These are phyloP conservation scores for Decorospora gaudefroyi DNA, from an alignment of 2,329 filamentous ascomycete species.

Conservation along the genomic window DNA sequence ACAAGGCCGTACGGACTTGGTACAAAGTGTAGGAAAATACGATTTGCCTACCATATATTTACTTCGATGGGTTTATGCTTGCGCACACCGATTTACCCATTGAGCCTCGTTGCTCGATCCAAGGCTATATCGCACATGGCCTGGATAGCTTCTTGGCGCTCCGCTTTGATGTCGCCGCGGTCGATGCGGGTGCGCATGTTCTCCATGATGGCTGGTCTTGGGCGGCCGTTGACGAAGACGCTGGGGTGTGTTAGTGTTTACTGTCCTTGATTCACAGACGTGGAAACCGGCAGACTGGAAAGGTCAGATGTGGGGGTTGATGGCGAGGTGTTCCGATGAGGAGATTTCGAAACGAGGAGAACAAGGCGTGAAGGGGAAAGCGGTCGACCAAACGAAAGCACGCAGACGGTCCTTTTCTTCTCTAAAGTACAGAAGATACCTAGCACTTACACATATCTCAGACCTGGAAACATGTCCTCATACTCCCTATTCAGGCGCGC, in stretches of 20 bases:
- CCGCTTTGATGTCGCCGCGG: conserved; percentile 65
- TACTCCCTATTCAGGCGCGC: conserved; percentile 73
- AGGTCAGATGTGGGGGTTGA: no score
- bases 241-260: neutral
- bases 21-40: no score
- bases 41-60: no score
- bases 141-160: conserved; percentile 74
- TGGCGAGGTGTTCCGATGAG: no score
- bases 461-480: conserved; percentile 76
- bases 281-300: no score
- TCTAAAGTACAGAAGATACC: neutral
- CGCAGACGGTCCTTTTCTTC: no score
- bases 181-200: conserved; percentile 79
- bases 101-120: conserved; percentile 66
- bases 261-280: no score
- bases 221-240: conserved; percentile 85
- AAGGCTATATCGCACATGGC: conserved; percentile 91
- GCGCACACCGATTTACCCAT: neutral
- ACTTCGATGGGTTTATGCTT: no score
- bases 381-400: neutral
- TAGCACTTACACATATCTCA: conserved; percentile 71
- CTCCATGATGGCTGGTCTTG: conserved; percentile 73
- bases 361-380: neutral
- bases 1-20: no score
- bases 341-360: no score